Base-by-base conservation (phyloP, 371 early-diverging fungal species). In the Umbelopsis sp. region DNA sequence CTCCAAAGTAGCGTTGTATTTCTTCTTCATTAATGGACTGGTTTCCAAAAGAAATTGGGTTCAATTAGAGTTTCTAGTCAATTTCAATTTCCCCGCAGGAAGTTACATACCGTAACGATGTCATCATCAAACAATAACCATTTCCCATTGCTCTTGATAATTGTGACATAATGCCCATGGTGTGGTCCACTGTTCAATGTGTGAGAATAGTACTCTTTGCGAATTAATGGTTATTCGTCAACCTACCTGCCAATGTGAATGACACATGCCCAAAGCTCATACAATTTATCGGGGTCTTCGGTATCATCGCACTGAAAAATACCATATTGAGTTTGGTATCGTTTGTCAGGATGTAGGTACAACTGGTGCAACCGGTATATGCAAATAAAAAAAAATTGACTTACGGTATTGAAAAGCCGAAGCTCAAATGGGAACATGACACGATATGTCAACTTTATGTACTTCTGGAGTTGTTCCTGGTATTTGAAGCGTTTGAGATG, bases 71-170 rank as follows among this genome's bases (percentile, higher is more conserved):
- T 51, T 25, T 24, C 8, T 51, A 24, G 41, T 24, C 44, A 29
- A 5, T 41, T 41, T 7, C 41, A 41, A 41, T 10, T 12, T 12
- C 41, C 41, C 41, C 7, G 12, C 12, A 41, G 41, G 20, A 48
- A 48, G 9, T 16, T 11, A 69, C 80, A 72, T 87, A 93, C 85
- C 73, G 93, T 91, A 7, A 97, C 96, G 22, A 85, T 86, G 64
- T 97, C 97, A 77, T 98, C 99, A 77, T 98, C 99, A 77, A 96
- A 97, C 38, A 96, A 78, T 69, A 96, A 76, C 99, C 99, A 99
- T 65, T 90, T 90, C 29, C 89, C 92, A 62, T 86, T 84, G 68
- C 93, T 92, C 75, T 94, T 94, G 53, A 96, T 91, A 29, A 99
- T 85, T 0, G 95, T 86, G 7, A 97, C 91, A 80, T 98, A 98